Evolutionary conservation across 1,139 yeast species (phyloP), one percentile per base, ranked within the genome.

Genomic region (Yamadazyma songkhlaensis): DNA sequence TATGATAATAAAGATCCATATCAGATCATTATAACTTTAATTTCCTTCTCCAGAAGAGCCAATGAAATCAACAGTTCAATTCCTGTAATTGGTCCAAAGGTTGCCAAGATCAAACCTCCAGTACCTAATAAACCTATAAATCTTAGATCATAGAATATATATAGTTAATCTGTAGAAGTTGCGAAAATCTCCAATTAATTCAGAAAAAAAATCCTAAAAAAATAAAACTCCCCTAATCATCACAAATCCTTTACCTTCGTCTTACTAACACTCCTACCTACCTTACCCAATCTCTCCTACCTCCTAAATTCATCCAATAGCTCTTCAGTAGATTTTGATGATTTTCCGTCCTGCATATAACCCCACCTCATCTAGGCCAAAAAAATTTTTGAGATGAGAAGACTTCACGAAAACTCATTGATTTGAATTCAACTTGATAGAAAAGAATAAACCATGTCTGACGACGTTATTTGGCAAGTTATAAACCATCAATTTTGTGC

Each of bases 401-500:
- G 22, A 32, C 21, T 21, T 11, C 13, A 9, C 20, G 9, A 11
- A n/a, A 31, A 10, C 9, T 21, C 7, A 31, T 15, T 12, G 4
- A 15, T 8, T 11, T 5, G 12, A 12, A 28, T 10, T n/a, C 3
- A 6, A 10, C 21, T 8, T 28, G n/a, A n/a, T n/a, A n/a, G n/a
- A n/a, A n/a, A n/a, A n/a, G n/a, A 28, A 12, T 14, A 13, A 12
- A 28, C 7, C 21, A 67, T 68, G 74, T 71, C 77, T 29, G 77
- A 71, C 66, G 74, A 79, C 73, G 78, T 84, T 51, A 84, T 88
- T 53, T 88, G 96, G 96, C 92, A 85, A 66, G 89, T 87, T 40
- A 84, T 88, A 54, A 86, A 86, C 64, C 86, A 85, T 57, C 88
- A 85, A 58, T 88, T 88, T 60, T 88, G 96, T 68, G 84, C 96